Conservation (phyloP, 805 yeast species). For the Ogataea degrootiae region DNA sequence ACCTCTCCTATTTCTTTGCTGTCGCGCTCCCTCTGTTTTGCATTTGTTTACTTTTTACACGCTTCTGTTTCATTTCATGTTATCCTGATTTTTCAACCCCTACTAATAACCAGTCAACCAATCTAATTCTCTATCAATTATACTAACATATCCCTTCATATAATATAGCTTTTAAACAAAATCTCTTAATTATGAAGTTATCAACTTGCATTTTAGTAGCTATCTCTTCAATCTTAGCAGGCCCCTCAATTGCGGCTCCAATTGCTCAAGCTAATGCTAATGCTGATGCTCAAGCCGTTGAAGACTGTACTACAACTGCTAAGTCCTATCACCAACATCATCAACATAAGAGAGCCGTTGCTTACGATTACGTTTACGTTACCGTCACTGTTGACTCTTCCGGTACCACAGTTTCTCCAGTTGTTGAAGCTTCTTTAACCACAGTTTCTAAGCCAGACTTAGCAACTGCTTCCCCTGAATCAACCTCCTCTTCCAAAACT, state of each 20-base stretch:
- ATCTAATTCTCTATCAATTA: no score
- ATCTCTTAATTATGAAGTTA: slow-evolving; percentile 18
- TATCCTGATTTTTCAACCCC: no score
- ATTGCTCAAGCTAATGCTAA: slow-evolving; percentile 29
- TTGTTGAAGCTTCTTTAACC: slow-evolving; percentile 26
- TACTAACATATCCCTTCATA: no score
- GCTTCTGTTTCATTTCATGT: no score
- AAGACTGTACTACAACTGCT: slow-evolving; percentile 38
- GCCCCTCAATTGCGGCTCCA: slow-evolving; percentile 27
- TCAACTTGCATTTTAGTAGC: slow-evolving; percentile 21
- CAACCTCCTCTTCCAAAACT: slow-evolving; percentile 26
- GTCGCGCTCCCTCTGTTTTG: no score
- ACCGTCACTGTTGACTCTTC: slow-evolving; percentile 48
- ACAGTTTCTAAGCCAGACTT: background rate
- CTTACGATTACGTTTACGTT: slow-evolving; percentile 42
- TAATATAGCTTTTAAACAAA: no score
- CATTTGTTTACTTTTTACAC: no score
- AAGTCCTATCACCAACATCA: slow-evolving; percentile 50
- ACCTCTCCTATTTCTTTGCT: background rate
- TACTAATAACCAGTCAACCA: no score
- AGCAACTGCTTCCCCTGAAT: slow-evolving; percentile 15
- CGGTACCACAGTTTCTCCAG: slow-evolving; percentile 40
- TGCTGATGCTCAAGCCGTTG: slow-evolving; percentile 33
- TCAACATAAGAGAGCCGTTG: slow-evolving; percentile 57
- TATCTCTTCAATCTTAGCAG: slow-evolving; percentile 21